A percentile compares a stretch with the other conserved stretches of the same genome.
Evolutionary conservation across 345 rosid species (phyloP).

Genomic region (Rhizophora mangle): DNA sequence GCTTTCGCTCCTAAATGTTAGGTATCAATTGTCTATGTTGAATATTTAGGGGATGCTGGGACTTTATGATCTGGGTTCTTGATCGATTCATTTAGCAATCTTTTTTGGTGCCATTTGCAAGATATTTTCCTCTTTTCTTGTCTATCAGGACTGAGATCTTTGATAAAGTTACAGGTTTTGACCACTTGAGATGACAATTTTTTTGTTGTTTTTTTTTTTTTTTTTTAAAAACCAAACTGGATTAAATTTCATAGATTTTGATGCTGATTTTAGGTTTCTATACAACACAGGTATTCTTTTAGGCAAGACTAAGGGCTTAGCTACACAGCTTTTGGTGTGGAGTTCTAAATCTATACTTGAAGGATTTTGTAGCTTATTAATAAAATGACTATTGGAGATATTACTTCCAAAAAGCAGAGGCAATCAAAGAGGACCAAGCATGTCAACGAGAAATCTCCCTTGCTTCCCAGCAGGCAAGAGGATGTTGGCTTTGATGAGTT

Average conservation of each 20-base stretch:
- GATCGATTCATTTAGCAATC: neutral
- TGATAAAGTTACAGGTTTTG: conserved; percentile 4
- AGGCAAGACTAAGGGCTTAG: neutral
- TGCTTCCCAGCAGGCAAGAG: conserved; percentile 41
- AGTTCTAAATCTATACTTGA: conserved; percentile 13
- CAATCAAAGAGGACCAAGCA: conserved; percentile 39
- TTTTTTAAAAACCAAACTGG: neutral
- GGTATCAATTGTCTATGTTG: neutral
- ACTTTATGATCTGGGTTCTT: conserved; percentile 4
- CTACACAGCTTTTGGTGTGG: conserved; percentile 5
- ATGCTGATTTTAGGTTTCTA: neutral
- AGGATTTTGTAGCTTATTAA: neutral
- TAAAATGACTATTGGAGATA: conserved; percentile 51
- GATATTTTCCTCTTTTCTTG: neutral
- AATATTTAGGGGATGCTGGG: neutral
- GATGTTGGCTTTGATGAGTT: conserved; percentile 47
- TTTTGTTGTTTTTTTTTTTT: neutral
- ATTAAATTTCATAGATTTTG: conserved; percentile 5
- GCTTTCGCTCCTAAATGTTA: neutral
- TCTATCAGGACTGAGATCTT: neutral
- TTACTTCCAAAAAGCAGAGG: conserved; percentile 44
- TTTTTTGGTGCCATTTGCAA: neutral
- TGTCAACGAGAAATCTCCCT: conserved; percentile 47
- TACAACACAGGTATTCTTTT: neutral
- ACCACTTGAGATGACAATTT: neutral